Percentiles rank a stretch among this genome's conserved stretches.
Conservation (phyloP, 2,329 filamentous ascomycete species). For the Exophiala dermatitidis region DNA sequence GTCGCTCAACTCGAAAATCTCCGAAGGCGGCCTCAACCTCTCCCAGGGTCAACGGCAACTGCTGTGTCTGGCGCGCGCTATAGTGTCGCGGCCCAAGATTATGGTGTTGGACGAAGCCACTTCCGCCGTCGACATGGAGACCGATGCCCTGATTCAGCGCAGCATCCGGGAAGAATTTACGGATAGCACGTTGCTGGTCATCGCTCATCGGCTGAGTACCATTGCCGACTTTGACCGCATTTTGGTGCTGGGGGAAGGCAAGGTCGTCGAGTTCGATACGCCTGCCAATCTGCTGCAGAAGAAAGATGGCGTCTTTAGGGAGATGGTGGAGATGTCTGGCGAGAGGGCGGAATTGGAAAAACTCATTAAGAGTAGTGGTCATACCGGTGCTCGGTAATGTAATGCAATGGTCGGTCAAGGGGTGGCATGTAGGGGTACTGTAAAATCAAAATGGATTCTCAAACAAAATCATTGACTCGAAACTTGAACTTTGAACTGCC, state of each 20-base stretch:
- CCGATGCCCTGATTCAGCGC: slow-evolving; percentile 65
- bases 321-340: slow-evolving; percentile 44
- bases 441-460: too few species aligned
- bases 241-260: slow-evolving; percentile 61
- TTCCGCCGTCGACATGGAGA: slow-evolving; percentile 69
- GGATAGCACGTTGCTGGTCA: slow-evolving; percentile 62
- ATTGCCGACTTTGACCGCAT: slow-evolving; percentile 72
- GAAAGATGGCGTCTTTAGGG: slow-evolving; percentile 49
- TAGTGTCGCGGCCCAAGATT: slow-evolving; percentile 64
- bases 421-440: too few species aligned
- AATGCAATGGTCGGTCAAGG: too few species aligned
- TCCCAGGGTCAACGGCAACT: slow-evolving; percentile 72
- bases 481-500: too few species aligned
- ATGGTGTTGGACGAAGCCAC: slow-evolving; percentile 78
- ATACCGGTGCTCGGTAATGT: not conserved
- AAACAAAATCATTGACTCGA: too few species aligned
- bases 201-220: slow-evolving; percentile 68
- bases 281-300: slow-evolving; percentile 55
- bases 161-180: slow-evolving; percentile 66
- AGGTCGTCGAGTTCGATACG: slow-evolving; percentile 59
- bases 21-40: slow-evolving; percentile 66
- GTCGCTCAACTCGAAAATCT: slow-evolving; percentile 56
- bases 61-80: slow-evolving; percentile 65
- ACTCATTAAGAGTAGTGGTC: slow-evolving; percentile 25
- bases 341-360: slow-evolving; percentile 31